phyloP scores from a whole-genome alignment of 2,329 filamentous ascomycete species.

The Pseudocercospora musae region DNA sequence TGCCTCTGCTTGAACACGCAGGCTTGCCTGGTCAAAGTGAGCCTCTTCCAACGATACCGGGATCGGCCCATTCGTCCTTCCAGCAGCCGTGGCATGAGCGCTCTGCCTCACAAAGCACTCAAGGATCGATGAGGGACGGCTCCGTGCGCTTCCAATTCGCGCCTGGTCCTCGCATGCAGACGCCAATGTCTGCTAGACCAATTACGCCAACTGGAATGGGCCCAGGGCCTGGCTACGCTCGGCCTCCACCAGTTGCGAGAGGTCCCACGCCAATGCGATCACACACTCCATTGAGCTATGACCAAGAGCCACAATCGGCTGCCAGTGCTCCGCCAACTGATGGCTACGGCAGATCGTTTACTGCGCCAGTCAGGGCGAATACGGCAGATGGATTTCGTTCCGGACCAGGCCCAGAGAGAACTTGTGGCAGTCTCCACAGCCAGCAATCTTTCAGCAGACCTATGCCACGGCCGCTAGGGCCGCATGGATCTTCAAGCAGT shows the following conservation, averaged over 20 bases:
- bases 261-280: constrained; percentile 19
- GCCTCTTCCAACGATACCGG: constrained; percentile 24
- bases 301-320: constrained; percentile 13
- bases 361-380: constrained; percentile 23
- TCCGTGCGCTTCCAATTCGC: constrained; percentile 8
- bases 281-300: constrained; percentile 18
- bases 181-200: constrained; percentile 16
- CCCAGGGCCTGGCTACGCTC: constrained; percentile 14
- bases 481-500: constrained; percentile 12
- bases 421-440: constrained; percentile 26
- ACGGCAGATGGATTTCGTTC: constrained; percentile 29
- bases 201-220: constrained; percentile 4
- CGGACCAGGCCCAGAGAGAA: constrained; percentile 19
- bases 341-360: constrained; percentile 14
- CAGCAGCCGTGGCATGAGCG: constrained; percentile 23
- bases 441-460: constrained; percentile 27
- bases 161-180: constrained; percentile 9
- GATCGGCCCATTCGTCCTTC: constrained; percentile 24
- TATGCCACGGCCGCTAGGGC: constrained; percentile 12
- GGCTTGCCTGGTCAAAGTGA: constrained; percentile 39
- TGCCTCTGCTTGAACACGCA: constrained; percentile 59
- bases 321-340: constrained; percentile 10
- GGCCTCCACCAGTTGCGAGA: constrained; percentile 14
- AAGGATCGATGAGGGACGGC: constrained; percentile 12
- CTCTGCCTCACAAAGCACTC: constrained; percentile 18